Conservation (phyloP, 1,139 yeast species). For the Insectozyma bohioensis region DNA sequence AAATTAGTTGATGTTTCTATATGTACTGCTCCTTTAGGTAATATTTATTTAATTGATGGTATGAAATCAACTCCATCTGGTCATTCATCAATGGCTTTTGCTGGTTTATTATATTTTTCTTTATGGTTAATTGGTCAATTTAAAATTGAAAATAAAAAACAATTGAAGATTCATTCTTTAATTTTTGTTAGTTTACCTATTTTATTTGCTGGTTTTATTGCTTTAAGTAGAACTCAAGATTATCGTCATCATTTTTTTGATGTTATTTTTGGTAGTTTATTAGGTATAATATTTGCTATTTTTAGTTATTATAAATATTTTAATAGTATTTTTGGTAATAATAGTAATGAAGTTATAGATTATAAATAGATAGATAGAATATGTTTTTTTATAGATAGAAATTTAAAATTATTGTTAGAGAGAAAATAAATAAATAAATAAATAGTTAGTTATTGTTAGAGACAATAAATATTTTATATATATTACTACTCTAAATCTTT, state of each 20-base stretch:
- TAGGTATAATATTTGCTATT: conserved; percentile 31
- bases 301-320: conserved; percentile 39
- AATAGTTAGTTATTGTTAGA: not conserved
- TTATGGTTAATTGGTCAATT: conserved; percentile 44
- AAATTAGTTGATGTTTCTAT: conserved; percentile 35
- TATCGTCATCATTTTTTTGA: conserved; percentile 47
- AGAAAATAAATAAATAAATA: no score
- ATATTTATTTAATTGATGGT: conserved; percentile 34
- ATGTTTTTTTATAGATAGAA: not conserved
- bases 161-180: not conserved
- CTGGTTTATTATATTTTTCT: conserved; percentile 37
- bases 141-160: conserved; percentile 15
- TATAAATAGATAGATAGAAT: conserved; percentile 3
- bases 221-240: conserved; percentile 41
- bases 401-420: no score
- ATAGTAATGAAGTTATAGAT: conserved; percentile 7
- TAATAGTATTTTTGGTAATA: conserved; percentile 1
- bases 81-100: conserved; percentile 45
- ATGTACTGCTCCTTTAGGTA: conserved; percentile 43
- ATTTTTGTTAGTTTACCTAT: conserved; percentile 25
- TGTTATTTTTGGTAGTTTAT: conserved; percentile 34
- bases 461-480: conserved; percentile 1
- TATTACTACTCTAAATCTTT: conserved; percentile 1
- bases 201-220: conserved; percentile 35
- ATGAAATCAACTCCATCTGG: conserved; percentile 50